Percentiles rank a stretch among this genome's conserved stretches.
phyloP scores from a whole-genome alignment of 352 stramenopile species.

The Pythium monospermum region DNA sequence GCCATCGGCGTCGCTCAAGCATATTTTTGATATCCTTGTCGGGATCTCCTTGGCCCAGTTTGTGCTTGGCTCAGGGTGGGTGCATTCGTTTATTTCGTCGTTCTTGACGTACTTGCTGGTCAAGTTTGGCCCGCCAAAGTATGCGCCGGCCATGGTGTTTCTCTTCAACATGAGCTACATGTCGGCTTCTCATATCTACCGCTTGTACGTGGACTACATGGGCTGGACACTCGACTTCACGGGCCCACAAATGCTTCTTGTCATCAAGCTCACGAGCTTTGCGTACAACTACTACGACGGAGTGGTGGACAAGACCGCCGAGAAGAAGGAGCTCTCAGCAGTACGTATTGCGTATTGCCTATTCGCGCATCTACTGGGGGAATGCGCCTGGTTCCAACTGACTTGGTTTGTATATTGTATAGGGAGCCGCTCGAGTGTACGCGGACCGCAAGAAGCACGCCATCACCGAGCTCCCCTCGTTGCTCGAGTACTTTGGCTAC shows the following conservation, averaged over 20 bases:
- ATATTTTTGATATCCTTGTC: constrained; percentile 88
- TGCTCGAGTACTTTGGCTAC: constrained; percentile 96
- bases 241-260: constrained; percentile 89
- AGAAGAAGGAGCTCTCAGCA: constrained; percentile 24
- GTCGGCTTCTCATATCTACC: constrained; percentile 90
- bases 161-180: constrained; percentile 92
- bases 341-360: constrained; percentile 14
- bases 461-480: constrained; percentile 74
- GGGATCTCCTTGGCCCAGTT: constrained; percentile 95
- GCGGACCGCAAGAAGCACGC: constrained; percentile 33
- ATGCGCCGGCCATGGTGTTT: constrained; percentile 85
- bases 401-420: not conserved
- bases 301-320: constrained; percentile 26
- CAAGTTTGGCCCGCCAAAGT: constrained; percentile 35
- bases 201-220: constrained; percentile 95
- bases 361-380: not conserved
- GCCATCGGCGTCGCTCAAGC: constrained; percentile 79
- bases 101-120: constrained; percentile 86
- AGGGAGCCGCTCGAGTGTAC: constrained; percentile 25
- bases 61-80: constrained; percentile 89
- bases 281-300: constrained; percentile 96
- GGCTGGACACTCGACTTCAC: constrained; percentile 86
- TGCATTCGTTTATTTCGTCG: constrained; percentile 93
- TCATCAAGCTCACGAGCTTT: constrained; percentile 97
- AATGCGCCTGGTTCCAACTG: not conserved